Conservation (phyloP, 345 rosid genomes). For the Boechera retrofracta region DNA sequence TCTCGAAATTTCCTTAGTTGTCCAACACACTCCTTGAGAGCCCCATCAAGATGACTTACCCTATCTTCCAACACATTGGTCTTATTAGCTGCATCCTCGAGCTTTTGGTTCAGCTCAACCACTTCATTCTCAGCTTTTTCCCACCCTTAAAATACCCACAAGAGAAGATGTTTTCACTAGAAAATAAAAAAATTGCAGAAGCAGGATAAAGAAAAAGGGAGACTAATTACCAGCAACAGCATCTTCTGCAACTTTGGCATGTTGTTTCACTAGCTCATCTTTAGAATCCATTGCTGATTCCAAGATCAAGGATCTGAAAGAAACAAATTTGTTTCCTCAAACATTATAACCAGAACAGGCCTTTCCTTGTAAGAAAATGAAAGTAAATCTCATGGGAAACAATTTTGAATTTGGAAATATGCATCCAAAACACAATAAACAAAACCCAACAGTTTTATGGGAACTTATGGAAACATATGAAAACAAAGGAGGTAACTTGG, state of each 20-base stretch:
- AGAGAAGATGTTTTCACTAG: constrained; percentile 14
- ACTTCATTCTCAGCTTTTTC: constrained; percentile 86
- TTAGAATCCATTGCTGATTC: constrained; percentile 70
- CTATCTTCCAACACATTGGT: constrained; percentile 69
- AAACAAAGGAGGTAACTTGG: constrained; percentile 15
- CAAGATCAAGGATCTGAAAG: constrained; percentile 49
- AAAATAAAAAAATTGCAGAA: background rate
- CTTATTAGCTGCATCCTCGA: constrained; percentile 55
- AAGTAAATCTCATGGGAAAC: background rate
- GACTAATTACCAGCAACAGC: constrained; percentile 74
- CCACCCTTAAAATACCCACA: constrained; percentile 59
- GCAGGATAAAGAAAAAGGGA: background rate
- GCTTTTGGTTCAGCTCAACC: constrained; percentile 60
- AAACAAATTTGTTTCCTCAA: constrained; percentile 14
- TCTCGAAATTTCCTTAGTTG: constrained; percentile 81
- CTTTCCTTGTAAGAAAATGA: background rate
- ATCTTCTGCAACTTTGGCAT: constrained; percentile 93
- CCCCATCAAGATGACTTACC: constrained; percentile 81
- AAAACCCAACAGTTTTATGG: background rate
- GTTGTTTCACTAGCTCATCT: constrained; percentile 85
- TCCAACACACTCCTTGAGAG: constrained; percentile 93
- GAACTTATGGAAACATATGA: background rate
- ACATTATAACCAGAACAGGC: background rate
- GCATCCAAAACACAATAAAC: background rate
- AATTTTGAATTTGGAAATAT: background rate